A percentile compares a stretch with the other conserved stretches of the same genome.
Conservation (phyloP, 768 basidiomycete species). For the Naganishia vaughanmartiniae region DNA sequence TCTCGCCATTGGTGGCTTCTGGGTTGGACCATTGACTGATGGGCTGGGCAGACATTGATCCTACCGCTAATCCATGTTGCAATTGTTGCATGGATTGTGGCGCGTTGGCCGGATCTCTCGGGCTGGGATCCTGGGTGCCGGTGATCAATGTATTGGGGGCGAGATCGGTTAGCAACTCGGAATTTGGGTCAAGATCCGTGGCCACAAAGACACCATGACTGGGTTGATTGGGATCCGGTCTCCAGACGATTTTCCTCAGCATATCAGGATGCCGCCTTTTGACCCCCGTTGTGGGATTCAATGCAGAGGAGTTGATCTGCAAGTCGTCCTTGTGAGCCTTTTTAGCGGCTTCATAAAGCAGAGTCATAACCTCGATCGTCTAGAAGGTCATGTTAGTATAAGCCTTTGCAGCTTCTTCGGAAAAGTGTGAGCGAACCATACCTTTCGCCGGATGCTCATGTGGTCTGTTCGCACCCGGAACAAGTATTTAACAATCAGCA, state of each 20-base stretch:
- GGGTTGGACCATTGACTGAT: conserved; percentile 5
- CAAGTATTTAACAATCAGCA: background rate
- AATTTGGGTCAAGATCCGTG: conserved; percentile 27
- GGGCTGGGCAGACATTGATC: background rate
- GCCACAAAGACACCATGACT: conserved; percentile 86
- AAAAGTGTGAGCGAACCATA: conserved; percentile 50
- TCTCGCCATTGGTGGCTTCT: background rate
- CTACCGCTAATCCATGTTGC: background rate
- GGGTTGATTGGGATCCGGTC: conserved; percentile 73
- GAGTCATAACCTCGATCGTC: conserved; percentile 87
- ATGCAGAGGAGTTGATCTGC: conserved; percentile 57
- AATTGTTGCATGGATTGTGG: background rate
- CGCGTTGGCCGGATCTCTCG: background rate
- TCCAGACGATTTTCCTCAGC: conserved; percentile 61
- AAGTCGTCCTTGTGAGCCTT: conserved; percentile 60
- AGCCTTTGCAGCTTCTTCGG: background rate
- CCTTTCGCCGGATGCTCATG: conserved; percentile 89
- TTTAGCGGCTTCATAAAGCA: conserved; percentile 91
- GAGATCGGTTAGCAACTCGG: conserved; percentile 30
- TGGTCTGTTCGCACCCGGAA: conserved; percentile 57
- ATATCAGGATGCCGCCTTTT: conserved; percentile 36
- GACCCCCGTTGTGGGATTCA: conserved; percentile 77
- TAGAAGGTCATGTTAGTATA: conserved; percentile 48
- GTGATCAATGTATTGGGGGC: conserved; percentile 22
- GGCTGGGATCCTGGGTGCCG: conserved; percentile 17